Base-by-base conservation (phyloP, 306 rosid genomes). In the Begonia fuchsioides region DNA sequence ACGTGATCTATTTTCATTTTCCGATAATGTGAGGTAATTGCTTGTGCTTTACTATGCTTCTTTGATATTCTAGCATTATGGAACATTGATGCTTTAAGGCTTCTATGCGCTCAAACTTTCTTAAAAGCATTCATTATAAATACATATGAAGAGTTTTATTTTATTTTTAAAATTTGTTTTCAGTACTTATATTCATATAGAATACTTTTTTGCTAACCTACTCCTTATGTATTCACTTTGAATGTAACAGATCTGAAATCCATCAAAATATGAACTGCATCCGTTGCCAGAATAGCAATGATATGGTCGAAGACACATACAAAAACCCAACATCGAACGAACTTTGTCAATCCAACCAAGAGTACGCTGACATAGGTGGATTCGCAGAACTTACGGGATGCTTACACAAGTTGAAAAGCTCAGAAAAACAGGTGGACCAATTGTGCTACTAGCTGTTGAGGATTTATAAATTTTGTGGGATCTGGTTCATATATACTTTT, bases 361-460 rank as follows among this genome's bases (percentile, higher is more conserved):
- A 74, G 57, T 68, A 47, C 58, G 49, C 71, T 60, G 97, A 88
- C 62, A 78, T 84, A 53, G 97, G 97, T 43, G 93, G 95, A 78
- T 88, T 88, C 74, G 97, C 97, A 48, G 76, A 76, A 68, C 68
- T 62, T 62, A 47, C 95, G 20, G 97, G 97, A 73, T 78, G 93
- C 81, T 65, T 84, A 43, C 68, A 67, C 58, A 72, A 78, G 66
- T 62, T 88, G 61, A 88, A 70, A 77, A 74, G 68, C 69, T 88
- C 95, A 16, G 97, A 88, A 68, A 82, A 70, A 80, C 97, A 88
- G 97, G 97, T 84, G 51, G 48, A 61, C 44, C 56, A 20, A 58
- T 20, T 61, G 32, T 56, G 38, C 35, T 26, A 26, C 35, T 26
- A 26, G 35, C 8, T 26, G 35, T 8, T 8, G 8, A 26, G 35